Conservation (phyloP, 1,139 yeast genomes). For the Sugiyamaella japonica region DNA sequence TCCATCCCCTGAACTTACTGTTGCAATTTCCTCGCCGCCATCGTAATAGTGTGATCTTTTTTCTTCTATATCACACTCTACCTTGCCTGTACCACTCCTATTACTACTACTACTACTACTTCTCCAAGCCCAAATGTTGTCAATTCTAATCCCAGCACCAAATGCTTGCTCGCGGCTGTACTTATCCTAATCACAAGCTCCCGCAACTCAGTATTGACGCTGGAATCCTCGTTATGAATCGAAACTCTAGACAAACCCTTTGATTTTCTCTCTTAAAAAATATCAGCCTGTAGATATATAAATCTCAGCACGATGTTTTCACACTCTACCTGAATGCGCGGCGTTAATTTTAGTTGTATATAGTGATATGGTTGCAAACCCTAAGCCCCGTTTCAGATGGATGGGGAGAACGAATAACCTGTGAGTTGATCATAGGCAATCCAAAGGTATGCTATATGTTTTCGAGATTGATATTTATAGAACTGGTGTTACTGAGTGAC, state of each 20-base stretch:
- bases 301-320: neutral
- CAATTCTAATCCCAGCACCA: constrained; percentile 4
- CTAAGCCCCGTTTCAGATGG: neutral
- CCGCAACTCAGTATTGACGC: too few relatives aligned
- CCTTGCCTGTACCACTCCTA: neutral
- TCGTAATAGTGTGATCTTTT: constrained; percentile 28
- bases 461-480: too few relatives aligned
- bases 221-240: neutral
- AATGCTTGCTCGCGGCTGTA: neutral
- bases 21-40: constrained; percentile 69
- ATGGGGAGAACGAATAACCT: neutral
- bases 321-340: neutral
- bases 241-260: constrained; percentile 1
- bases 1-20: constrained; percentile 45
- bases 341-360: neutral
- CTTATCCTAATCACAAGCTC: too few relatives aligned
- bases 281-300: constrained; percentile 1
- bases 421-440: neutral
- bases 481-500: too few relatives aligned
- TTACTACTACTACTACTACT: neutral
- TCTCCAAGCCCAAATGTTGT: neutral
- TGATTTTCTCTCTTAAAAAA: constrained; percentile 9
- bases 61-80: neutral
- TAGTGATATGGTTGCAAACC: neutral
- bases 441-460: neutral